phyloP scores from a whole-genome alignment of 768 basidiomycete species.

The Nevesoporus exiguus region DNA sequence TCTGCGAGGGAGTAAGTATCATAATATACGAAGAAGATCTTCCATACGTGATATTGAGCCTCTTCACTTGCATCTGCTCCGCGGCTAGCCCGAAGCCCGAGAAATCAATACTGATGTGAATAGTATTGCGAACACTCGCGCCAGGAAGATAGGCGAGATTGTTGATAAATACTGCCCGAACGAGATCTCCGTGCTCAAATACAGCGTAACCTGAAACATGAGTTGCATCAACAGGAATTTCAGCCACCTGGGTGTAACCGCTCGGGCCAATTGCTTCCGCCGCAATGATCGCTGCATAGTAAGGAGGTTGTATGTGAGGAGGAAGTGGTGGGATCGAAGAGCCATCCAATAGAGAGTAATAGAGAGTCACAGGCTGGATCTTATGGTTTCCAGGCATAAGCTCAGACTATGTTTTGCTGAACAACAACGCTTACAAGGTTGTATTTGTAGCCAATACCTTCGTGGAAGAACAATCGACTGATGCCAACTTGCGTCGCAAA shows the following conservation, averaged over 20 bases:
- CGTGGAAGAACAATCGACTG: constrained; percentile 56
- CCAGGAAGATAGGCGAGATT: constrained; percentile 46
- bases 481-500: constrained; percentile 56
- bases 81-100: constrained; percentile 25
- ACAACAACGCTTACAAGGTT: constrained; percentile 41
- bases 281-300: constrained; percentile 61
- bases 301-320: constrained; percentile 63
- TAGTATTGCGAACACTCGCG: constrained; percentile 35
- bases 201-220: constrained; percentile 60
- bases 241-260: constrained; percentile 40
- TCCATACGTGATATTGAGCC: constrained; percentile 43
- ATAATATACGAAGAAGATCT: neutral
- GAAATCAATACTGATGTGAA: constrained; percentile 44
- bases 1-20: constrained; percentile 23
- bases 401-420: neutral
- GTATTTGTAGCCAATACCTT: constrained; percentile 71
- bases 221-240: constrained; percentile 46
- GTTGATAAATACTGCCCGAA: constrained; percentile 57
- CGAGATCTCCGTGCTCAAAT: constrained; percentile 44
- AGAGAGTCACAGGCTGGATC: constrained; percentile 63
- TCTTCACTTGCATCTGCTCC: constrained; percentile 42
- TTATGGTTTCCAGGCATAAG: constrained; percentile 23
- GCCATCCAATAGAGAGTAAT: constrained; percentile 56
- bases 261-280: constrained; percentile 53
- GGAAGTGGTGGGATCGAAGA: constrained; percentile 47